Percentiles rank a stretch among this genome's conserved stretches.
These are phyloP conservation scores for Candolleomyces efflorescens DNA, from an alignment of 768 basidiomycete genomes.

Conservation along the genomic window DNA sequence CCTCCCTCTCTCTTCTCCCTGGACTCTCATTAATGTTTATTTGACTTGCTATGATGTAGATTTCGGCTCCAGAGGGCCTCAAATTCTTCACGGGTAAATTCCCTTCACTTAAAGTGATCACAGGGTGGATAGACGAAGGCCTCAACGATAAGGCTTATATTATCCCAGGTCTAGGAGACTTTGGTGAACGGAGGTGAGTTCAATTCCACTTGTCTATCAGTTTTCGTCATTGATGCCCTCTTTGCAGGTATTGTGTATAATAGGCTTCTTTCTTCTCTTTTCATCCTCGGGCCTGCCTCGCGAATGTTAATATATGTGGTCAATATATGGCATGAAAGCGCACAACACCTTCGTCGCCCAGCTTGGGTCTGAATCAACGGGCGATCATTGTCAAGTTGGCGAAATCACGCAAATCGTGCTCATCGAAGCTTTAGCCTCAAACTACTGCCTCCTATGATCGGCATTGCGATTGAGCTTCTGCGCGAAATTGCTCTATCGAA, in stretches of 20 bases:
- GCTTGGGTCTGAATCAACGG: too few species aligned
- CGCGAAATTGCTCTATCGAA: too few species aligned
- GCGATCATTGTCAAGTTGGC: too few species aligned
- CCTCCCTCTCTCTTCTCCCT: neutral
- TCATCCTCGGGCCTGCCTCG: neutral
- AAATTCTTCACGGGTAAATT: constrained; percentile 72
- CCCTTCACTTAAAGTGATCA: constrained; percentile 78
- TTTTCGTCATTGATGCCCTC: neutral
- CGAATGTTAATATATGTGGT: neutral
- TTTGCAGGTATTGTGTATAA: constrained; percentile 7
- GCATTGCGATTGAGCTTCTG: too few species aligned
- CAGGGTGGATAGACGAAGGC: constrained; percentile 93
- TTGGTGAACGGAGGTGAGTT: constrained; percentile 80
- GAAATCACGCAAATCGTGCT: too few species aligned
- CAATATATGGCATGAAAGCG: neutral
- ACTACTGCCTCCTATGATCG: too few species aligned
- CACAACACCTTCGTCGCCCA: too few species aligned
- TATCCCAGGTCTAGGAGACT: constrained; percentile 94
- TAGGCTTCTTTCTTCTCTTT: neutral
- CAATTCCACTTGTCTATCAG: neutral
- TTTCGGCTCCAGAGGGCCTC: constrained; percentile 89
- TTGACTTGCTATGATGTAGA: constrained; percentile 42
- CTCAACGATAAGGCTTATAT: constrained; percentile 91
- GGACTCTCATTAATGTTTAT: neutral
- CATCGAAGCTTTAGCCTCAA: too few species aligned